Evolutionary conservation across 2,329 filamentous ascomycete genomes (phyloP).

Genomic region (Epicoccum sorghinum): DNA sequence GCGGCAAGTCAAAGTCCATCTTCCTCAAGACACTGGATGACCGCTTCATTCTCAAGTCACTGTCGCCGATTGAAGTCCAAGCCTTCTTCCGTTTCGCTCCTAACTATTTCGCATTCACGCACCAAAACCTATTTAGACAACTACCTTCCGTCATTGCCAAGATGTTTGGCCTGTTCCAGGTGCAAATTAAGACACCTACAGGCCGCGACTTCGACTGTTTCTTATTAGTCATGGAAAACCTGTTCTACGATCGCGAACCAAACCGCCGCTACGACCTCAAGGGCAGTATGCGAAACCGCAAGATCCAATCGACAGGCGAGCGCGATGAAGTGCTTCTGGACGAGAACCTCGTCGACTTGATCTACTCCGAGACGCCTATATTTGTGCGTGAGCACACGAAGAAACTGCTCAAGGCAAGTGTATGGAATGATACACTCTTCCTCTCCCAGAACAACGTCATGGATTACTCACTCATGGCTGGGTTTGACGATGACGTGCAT

Average conservation of each 20-base stretch:
- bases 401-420: constrained; percentile 85
- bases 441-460: constrained; percentile 94
- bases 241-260: constrained; percentile 93
- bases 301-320: constrained; percentile 93
- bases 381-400: constrained; percentile 97
- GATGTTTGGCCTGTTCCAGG: constrained; percentile 98
- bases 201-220: constrained; percentile 95
- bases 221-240: constrained; percentile 93
- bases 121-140: constrained; percentile 89
- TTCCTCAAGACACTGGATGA: constrained; percentile 97
- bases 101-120: constrained; percentile 97
- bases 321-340: constrained; percentile 95
- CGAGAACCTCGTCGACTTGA: constrained; percentile 99
- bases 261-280: constrained; percentile 88
- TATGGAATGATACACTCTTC: constrained; percentile 98
- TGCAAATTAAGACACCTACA: constrained; percentile 96
- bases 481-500: constrained; percentile 86
- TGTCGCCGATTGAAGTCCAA: constrained; percentile 89
- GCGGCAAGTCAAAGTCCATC: constrained; percentile 95
- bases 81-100: constrained; percentile 95
- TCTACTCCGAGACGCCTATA: constrained; percentile 87
- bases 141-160: constrained; percentile 97
- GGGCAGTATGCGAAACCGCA: constrained; percentile 97
- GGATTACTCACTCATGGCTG: constrained; percentile 99
- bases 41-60: constrained; percentile 87